phyloP scores from a whole-genome alignment of 768 basidiomycete species.

The Russula foetens region DNA sequence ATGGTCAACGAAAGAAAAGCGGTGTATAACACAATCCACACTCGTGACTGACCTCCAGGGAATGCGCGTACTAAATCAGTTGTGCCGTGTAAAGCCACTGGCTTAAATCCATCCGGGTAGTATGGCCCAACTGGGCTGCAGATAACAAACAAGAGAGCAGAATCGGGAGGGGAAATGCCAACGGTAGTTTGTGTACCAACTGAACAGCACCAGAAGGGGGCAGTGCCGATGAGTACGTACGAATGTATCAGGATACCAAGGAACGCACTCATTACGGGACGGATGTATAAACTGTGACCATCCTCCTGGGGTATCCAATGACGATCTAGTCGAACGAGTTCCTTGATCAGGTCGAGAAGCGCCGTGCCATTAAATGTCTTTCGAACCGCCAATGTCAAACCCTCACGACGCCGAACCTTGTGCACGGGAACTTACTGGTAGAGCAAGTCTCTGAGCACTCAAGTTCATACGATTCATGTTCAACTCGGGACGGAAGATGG shows the following conservation, averaged over 20 bases:
- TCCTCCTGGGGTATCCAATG: conserved; percentile 44
- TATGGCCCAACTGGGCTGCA: conserved; percentile 41
- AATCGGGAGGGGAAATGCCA: conserved; percentile 41
- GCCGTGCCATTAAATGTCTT: conserved; percentile 37
- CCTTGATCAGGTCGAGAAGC: conserved; percentile 38
- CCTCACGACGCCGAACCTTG: not conserved
- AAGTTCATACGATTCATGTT: conserved; percentile 47
- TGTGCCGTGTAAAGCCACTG: conserved; percentile 53
- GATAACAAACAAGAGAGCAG: conserved; percentile 44
- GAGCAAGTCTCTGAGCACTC: conserved; percentile 34
- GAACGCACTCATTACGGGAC: conserved; percentile 32
- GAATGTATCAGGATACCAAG: not conserved
- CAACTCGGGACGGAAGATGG: conserved; percentile 44
- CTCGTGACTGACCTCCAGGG: conserved; percentile 57
- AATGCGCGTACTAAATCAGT: conserved; percentile 78
- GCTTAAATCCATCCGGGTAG: conserved; percentile 42
- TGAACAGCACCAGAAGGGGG: not conserved
- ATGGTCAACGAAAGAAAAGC: not conserved
- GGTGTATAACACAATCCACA: not conserved
- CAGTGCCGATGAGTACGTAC: not conserved
- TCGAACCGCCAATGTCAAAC: not conserved
- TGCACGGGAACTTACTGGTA: conserved; percentile 24
- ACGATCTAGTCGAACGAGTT: conserved; percentile 36
- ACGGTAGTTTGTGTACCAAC: conserved; percentile 41
- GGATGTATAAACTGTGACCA: conserved; percentile 45